Conservation (phyloP, 2,329 filamentous ascomycete species). For the Exophiala mesophila region DNA sequence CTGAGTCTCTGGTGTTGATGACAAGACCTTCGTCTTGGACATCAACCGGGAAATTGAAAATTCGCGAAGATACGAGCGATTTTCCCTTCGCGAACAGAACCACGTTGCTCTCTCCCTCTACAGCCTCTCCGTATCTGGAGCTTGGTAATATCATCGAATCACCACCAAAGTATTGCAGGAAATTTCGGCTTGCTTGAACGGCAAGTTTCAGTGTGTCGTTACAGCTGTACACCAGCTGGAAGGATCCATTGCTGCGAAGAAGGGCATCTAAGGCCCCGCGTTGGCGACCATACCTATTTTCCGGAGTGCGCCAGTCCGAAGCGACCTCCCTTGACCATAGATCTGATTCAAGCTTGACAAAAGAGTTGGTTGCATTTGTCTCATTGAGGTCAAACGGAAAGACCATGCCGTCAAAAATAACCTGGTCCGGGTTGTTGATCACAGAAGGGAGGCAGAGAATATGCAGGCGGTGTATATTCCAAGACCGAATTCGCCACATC, state of each 20-base stretch:
- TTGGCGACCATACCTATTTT: conserved; percentile 43
- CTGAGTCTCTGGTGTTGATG: conserved; percentile 16
- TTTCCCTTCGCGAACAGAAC: conserved; percentile 34
- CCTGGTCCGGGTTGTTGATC: conserved; percentile 8
- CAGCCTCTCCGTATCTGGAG: conserved; percentile 3
- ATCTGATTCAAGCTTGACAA: conserved; percentile 23
- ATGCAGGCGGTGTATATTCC: conserved; percentile 42
- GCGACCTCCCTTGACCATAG: conserved; percentile 26
- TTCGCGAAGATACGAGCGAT: conserved; percentile 19
- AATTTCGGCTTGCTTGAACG: conserved; percentile 52
- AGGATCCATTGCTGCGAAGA: conserved; percentile 38
- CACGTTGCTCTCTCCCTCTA: conserved; percentile 39
- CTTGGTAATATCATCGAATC: conserved; percentile 41
- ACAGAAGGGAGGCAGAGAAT: conserved; percentile 20
- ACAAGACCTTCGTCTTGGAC: conserved; percentile 15
- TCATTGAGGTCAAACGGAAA: conserved; percentile 19
- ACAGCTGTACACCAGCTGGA: conserved; percentile 23
- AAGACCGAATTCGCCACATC: conserved; percentile 38
- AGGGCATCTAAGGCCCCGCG: conserved; percentile 52
- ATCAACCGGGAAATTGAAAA: conserved; percentile 29
- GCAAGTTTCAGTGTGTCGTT: conserved; percentile 36
- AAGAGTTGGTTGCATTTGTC: conserved; percentile 23
- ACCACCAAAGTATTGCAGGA: conserved; percentile 55
- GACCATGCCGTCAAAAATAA: conserved; percentile 15
- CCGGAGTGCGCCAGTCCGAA: conserved; percentile 27